Conservation (phyloP, 768 basidiomycete genomes). For the Roridomyces roridus region DNA sequence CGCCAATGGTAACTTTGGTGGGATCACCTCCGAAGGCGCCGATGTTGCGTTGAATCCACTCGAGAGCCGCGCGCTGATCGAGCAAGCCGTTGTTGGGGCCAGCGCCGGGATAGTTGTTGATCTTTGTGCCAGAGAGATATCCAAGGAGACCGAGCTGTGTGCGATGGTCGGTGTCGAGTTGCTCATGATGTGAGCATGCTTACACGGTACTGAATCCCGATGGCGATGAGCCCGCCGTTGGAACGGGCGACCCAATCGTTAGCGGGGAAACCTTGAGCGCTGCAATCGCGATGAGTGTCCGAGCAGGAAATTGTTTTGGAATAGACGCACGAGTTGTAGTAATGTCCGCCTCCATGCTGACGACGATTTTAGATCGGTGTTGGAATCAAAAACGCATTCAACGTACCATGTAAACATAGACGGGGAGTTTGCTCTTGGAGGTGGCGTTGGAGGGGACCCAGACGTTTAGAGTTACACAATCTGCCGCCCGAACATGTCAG, state of each 20-base stretch:
- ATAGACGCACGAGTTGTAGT: slow-evolving; percentile 29
- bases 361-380: not conserved
- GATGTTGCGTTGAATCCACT: slow-evolving; percentile 43
- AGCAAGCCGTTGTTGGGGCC: slow-evolving; percentile 41
- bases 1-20: slow-evolving; percentile 33
- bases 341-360: slow-evolving; percentile 39
- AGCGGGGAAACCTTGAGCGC: slow-evolving; percentile 37
- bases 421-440: slow-evolving; percentile 36
- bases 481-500: slow-evolving; percentile 19
- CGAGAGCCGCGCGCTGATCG: slow-evolving; percentile 42
- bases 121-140: slow-evolving; percentile 33
- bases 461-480: slow-evolving; percentile 42
- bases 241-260: slow-evolving; percentile 41
- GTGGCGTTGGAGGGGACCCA: slow-evolving; percentile 39
- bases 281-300: not conserved
- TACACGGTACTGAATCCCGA: slow-evolving; percentile 31
- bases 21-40: slow-evolving; percentile 35
- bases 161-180: not conserved
- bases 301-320: not conserved
- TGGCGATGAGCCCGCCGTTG: slow-evolving; percentile 31
- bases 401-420: slow-evolving; percentile 39
- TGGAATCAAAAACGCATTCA: not conserved
- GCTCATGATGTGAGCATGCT: not conserved
- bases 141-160: slow-evolving; percentile 26
- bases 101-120: slow-evolving; percentile 29